Base-by-base conservation (phyloP, 2,329 filamentous ascomycete genomes). In the Pseudogymnoascus sp. region DNA sequence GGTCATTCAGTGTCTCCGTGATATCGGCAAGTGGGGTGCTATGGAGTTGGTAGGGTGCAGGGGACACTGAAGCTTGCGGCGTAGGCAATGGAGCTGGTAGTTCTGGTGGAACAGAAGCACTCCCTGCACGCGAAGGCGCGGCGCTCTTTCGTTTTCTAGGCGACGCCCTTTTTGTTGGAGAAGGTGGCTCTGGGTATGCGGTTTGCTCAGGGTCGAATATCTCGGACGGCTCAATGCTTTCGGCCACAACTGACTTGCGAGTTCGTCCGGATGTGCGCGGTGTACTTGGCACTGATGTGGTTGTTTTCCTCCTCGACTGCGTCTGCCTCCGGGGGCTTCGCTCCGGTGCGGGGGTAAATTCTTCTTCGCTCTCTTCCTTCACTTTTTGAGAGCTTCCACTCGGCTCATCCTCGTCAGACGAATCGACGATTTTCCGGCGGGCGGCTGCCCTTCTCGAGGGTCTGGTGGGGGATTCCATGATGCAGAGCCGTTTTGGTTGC, bases 391-490 rank as follows among this genome's bases (percentile, higher is more conserved):
- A 83, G 79, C 40, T 81, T 76, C 62, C 85, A 79, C 66, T 89
- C 85, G 49, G 28, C 63, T 91, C 89, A 63, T 96, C 91, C 43
- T 93, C 91, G 23, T 85, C 83, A 18, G 84, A 81, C 7, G 87
- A 91, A 67, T 96, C 91, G 64, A 93, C 79, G 58, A 96, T 84
- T 69, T 87, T 89, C 69, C 88, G 86, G 71, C 91, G 84, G 21
- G 88, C 75, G 45, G 82, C 81, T 59, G 79, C 81, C 62, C 86
- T 81, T 71, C 87, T 80, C 62, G 83, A 82, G 9, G 86, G 81
- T 67, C 87, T 80, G 52, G 81, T 75, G 35, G 79, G 70, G n/a
- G 72, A 71, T 68, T 71, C 71, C 4, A 55, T 55, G 16, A 35
- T 55, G 25, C 28, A 11, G 38, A 31, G 60, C 18, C 5, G 60